Percentiles rank a stretch among this genome's conserved stretches.
Conservation (phyloP, 495 filamentous ascomycete genomes). For the Lentithecium fluviatile region DNA sequence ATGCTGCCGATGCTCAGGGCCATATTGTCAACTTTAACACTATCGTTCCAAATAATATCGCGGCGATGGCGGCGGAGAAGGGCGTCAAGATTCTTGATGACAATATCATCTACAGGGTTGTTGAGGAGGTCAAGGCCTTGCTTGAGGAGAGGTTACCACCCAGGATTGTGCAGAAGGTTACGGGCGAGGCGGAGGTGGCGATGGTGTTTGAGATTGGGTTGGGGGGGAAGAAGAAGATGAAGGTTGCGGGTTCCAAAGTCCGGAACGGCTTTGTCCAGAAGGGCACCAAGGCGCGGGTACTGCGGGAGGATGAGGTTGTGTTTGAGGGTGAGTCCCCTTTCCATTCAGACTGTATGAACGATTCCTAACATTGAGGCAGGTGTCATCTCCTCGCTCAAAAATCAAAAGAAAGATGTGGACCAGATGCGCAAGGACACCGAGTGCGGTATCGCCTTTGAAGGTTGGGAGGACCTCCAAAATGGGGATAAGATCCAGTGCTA, state of each 20-base stretch:
- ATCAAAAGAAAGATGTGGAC: constrained; percentile 83
- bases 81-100: constrained; percentile 78
- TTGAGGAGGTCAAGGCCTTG: constrained; percentile 72
- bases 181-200: constrained; percentile 84
- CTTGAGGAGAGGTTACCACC: constrained; percentile 69
- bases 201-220: constrained; percentile 81
- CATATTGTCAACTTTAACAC: constrained; percentile 86
- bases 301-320: constrained; percentile 65
- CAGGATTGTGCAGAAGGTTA: constrained; percentile 61
- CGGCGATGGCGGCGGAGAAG: constrained; percentile 62
- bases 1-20: constrained; percentile 69
- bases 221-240: constrained; percentile 63
- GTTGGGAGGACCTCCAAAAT: constrained; percentile 71
- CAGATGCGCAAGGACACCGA: constrained; percentile 90
- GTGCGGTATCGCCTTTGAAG: constrained; percentile 84
- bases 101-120: constrained; percentile 88
- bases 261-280: constrained; percentile 71
- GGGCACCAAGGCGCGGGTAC: constrained; percentile 64
- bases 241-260: constrained; percentile 85
- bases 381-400: constrained; percentile 74
- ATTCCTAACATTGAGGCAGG: constrained; percentile 50
- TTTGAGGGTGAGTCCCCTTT: constrained; percentile 68
- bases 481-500: constrained; percentile 87
- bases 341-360: constrained; percentile 6
- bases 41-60: constrained; percentile 64